phyloP scores from a whole-genome alignment of 2,329 filamentous ascomycete genomes.

The Aspergillus quadrilineatus region DNA sequence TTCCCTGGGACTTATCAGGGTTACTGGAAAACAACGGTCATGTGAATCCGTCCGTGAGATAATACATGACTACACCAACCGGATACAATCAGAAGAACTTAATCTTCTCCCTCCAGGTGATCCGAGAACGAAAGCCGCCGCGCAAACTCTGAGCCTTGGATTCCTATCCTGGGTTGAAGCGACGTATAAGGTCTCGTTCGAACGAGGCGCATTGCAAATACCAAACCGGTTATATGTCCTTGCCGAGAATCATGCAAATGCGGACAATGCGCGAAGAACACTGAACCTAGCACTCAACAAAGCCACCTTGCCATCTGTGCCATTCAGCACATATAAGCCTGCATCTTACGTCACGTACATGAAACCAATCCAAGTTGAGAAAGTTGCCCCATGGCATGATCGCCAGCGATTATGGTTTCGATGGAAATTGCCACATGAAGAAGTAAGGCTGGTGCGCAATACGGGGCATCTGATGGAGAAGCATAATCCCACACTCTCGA shows the following conservation, averaged over 20 bases:
- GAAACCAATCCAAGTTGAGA: slow-evolving; percentile 26
- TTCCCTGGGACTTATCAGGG: slow-evolving; percentile 34
- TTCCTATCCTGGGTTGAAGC: slow-evolving; percentile 37
- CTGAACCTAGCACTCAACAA: slow-evolving; percentile 33
- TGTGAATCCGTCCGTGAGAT: slow-evolving; percentile 38
- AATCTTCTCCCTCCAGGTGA: slow-evolving; percentile 21
- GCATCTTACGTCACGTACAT: slow-evolving; percentile 27
- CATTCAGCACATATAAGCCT: slow-evolving; percentile 38
- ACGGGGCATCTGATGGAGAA: not conserved
- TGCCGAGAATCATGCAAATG: slow-evolving; percentile 30
- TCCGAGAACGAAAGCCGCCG: slow-evolving; percentile 16
- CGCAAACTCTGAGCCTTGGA: slow-evolving; percentile 21
- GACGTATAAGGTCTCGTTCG: slow-evolving; percentile 32
- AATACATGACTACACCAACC: slow-evolving; percentile 30
- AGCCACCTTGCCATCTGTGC: slow-evolving; percentile 19
- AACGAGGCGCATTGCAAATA: slow-evolving; percentile 18
- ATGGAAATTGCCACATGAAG: slow-evolving; percentile 33
- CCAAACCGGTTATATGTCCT: slow-evolving; percentile 35
- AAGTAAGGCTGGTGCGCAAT: not conserved
- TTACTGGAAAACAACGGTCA: slow-evolving; percentile 34
- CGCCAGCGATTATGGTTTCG: slow-evolving; percentile 38
- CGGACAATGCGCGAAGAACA: slow-evolving; percentile 35
- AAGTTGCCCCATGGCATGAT: slow-evolving; percentile 32
- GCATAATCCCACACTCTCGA: slow-evolving; percentile 32
- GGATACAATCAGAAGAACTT: slow-evolving; percentile 32